A percentile compares a stretch with the other conserved stretches of the same genome.
These are phyloP conservation scores for Peribolospora baueri DNA, from an alignment of 768 basidiomycete genomes.

Conservation along the genomic window DNA sequence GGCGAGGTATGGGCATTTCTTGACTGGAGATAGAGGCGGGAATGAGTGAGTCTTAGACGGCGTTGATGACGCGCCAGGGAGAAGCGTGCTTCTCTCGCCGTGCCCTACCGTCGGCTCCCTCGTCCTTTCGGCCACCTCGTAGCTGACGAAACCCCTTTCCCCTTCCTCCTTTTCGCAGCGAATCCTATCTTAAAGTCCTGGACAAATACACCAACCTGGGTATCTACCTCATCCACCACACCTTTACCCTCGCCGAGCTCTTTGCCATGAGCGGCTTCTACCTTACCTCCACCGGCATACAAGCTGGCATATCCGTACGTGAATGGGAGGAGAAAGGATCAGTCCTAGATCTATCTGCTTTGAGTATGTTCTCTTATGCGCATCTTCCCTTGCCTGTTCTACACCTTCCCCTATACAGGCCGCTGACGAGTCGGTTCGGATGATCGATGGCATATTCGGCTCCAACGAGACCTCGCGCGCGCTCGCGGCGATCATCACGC, in stretches of 20 bases:
- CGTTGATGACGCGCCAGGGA: conserved; percentile 5
- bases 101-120: background rate
- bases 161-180: background rate
- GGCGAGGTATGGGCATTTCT: conserved; percentile 18
- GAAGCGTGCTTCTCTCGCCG: background rate
- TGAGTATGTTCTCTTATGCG: background rate
- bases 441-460: conserved; percentile 18
- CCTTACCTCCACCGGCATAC: conserved; percentile 16
- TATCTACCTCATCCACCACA: conserved; percentile 20
- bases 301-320: conserved; percentile 15
- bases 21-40: conserved; percentile 13
- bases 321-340: background rate
- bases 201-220: conserved; percentile 22
- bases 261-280: conserved; percentile 23
- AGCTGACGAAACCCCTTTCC: background rate
- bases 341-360: too few relatives aligned
- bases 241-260: conserved; percentile 22
- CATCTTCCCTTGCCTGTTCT: conserved; percentile 12
- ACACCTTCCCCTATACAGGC: background rate
- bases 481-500: conserved; percentile 19
- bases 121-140: too few relatives aligned
- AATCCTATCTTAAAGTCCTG: conserved; percentile 18
- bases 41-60: conserved; percentile 4
- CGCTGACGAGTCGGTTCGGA: conserved; percentile 14
- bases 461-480: conserved; percentile 22